Conservation (phyloP, 805 yeast species). For the Pichia exigua region DNA sequence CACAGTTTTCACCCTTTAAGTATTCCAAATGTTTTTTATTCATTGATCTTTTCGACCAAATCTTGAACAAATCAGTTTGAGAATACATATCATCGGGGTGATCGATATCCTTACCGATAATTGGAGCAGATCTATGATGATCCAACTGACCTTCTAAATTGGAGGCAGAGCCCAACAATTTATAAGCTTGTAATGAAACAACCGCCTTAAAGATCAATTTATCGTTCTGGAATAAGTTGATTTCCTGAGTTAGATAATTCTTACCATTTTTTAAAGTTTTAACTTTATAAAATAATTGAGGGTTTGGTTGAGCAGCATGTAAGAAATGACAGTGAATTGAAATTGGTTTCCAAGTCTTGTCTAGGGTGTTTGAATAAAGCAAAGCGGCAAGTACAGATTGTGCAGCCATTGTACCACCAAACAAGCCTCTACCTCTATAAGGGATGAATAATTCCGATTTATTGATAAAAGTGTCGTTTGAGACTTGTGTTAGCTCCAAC, state of each 20-base stretch:
- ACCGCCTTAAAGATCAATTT: slow-evolving; percentile 44
- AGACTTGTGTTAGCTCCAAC: slow-evolving; percentile 17
- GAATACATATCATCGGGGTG: slow-evolving; percentile 24
- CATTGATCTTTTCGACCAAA: slow-evolving; percentile 22
- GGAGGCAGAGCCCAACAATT: slow-evolving; percentile 27
- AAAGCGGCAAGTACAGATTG: slow-evolving; percentile 58
- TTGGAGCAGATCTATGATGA: slow-evolving; percentile 24
- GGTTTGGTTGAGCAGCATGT: slow-evolving; percentile 40
- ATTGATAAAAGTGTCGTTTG: slow-evolving; percentile 19
- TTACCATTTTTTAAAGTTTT: slow-evolving; percentile 43
- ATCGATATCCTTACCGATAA: slow-evolving; percentile 22
- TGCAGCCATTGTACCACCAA: slow-evolving; percentile 65
- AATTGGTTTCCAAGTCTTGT: slow-evolving; percentile 40
- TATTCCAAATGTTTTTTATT: slow-evolving; percentile 19
- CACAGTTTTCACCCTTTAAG: slow-evolving; percentile 15
- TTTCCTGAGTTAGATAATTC: slow-evolving; percentile 43
- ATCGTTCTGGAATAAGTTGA: slow-evolving; percentile 48
- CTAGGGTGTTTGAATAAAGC: slow-evolving; percentile 34
- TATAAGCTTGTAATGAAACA: slow-evolving; percentile 35
- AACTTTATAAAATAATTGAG: slow-evolving; percentile 48
- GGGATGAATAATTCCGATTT: slow-evolving; percentile 31
- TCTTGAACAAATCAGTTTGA: slow-evolving; percentile 22
- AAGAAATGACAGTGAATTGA: slow-evolving; percentile 59
- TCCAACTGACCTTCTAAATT: slow-evolving; percentile 23
- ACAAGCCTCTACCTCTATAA: slow-evolving; percentile 54